Evolutionary conservation across 495 filamentous ascomycete genomes (phyloP), one percentile per base, ranked within the genome.

Genomic region (Podospora fimiseda): DNA sequence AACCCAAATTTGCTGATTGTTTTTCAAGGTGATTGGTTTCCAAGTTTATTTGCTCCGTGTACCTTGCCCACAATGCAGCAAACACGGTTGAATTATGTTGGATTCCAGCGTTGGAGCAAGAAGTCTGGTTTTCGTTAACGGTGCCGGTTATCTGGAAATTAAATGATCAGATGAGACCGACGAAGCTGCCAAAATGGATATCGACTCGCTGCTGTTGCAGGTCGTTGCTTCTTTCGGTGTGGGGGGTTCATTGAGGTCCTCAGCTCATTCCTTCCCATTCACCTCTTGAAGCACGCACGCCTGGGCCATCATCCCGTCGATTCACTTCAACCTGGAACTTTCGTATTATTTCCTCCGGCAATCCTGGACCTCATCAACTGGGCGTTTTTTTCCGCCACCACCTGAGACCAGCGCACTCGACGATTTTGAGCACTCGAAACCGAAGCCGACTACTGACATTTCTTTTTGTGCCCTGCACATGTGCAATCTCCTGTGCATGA

Each of bases 241-340:
- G 6, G 27, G 27, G 27, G n/a, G n/a, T n/a, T n/a, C n/a, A n/a
- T n/a, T n/a, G n/a, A n/a, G n/a, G n/a, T n/a, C n/a, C n/a, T n/a
- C n/a, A n/a, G n/a, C n/a, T n/a, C n/a, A n/a, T 33, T 11, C 27
- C 27, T 33, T 33, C 27, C 6, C 27, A 33, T 33, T 33, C 27
- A 33, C 27, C 11, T 33, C 11, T 33, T 33, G 6, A 11, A 33
- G 5, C 27, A 33, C n/a, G n/a, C n/a, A 22, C 9, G 51, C 1
- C 15, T 53, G 21, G 44, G 49, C 39, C 13, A 23, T 43, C 44
- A 33, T 19, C 23, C 47, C 47, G 30, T 52, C 18, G 39, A 3
- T 44, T 18, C 23, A 23, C 11, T 23, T 23, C 43, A 33, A 33
- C 27, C 27, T 33, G 27, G n/a, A n/a, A n/a, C n/a, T n/a, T n/a